These are phyloP conservation scores for Poronia punctata DNA, from an alignment of 495 filamentous ascomycete species.

Conservation along the genomic window DNA sequence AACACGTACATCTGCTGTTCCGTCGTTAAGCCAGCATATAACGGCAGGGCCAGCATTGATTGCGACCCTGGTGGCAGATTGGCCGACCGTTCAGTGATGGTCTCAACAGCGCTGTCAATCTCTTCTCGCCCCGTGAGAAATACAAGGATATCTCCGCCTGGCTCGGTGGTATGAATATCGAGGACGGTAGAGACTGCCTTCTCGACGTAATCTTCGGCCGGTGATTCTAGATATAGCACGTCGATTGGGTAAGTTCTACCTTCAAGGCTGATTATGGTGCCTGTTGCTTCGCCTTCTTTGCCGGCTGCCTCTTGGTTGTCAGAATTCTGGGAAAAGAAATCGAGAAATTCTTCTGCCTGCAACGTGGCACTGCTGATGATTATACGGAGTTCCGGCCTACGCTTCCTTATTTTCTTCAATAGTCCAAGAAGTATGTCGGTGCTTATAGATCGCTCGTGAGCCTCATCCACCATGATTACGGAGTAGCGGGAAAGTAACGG, in stretches of 20 bases:
- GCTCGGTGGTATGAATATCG: slow-evolving; percentile 84
- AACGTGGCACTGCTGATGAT: slow-evolving; percentile 92
- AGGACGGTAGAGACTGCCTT: slow-evolving; percentile 81
- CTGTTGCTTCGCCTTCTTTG: slow-evolving; percentile 37
- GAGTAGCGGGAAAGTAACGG: slow-evolving; percentile 89
- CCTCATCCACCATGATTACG: slow-evolving; percentile 98
- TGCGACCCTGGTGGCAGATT: slow-evolving; percentile 65
- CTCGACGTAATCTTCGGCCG: slow-evolving; percentile 84
- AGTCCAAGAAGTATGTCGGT: slow-evolving; percentile 89
- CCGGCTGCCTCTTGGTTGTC: slow-evolving; percentile 38
- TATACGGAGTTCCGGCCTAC: slow-evolving; percentile 75
- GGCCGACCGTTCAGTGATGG: slow-evolving; percentile 69
- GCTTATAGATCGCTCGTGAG: slow-evolving; percentile 91
- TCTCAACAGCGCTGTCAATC: slow-evolving; percentile 74
- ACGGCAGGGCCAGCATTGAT: slow-evolving; percentile 67
- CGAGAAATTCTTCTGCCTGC: slow-evolving; percentile 81
- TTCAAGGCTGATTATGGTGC: slow-evolving; percentile 80
- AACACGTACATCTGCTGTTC: slow-evolving; percentile 94
- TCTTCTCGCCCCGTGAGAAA: slow-evolving; percentile 94
- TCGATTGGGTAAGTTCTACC: slow-evolving; percentile 92
- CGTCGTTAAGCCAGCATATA: slow-evolving; percentile 82
- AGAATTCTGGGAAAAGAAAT: slow-evolving; percentile 60
- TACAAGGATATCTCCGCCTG: slow-evolving; percentile 83
- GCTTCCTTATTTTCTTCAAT: slow-evolving; percentile 87
- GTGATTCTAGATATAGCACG: slow-evolving; percentile 71